Evolutionary conservation across 2,329 filamentous ascomycete genomes (phyloP).

Genomic region (Catunica adiposa): DNA sequence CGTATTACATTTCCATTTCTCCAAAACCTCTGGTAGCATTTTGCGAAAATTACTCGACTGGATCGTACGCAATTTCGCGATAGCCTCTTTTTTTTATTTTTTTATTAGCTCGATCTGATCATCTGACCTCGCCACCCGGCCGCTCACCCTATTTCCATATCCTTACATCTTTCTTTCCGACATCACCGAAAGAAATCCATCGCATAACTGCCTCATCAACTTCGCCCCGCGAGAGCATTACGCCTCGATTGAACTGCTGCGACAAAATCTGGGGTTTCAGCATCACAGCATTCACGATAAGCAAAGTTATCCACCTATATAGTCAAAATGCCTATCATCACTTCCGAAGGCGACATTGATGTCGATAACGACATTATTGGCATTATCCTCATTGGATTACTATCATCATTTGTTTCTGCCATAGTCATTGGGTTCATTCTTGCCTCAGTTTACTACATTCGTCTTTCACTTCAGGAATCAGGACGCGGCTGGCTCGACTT

Average conservation of each 20-base stretch:
- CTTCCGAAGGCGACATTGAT: constrained; percentile 9
- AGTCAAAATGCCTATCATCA: not conserved
- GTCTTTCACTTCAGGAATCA: constrained; percentile 6
- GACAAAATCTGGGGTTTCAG: not conserved
- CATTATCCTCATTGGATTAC: constrained; percentile 58
- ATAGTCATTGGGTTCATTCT: constrained; percentile 48
- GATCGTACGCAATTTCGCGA: constrained; percentile 1
- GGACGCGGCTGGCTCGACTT: constrained; percentile 46
- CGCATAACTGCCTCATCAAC: not conserved
- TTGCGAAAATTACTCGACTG: constrained; percentile 1
- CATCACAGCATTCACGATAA: not conserved
- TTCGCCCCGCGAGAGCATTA: not conserved
- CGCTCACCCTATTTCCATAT: not conserved
- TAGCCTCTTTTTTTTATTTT: not conserved
- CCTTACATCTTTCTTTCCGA: not conserved
- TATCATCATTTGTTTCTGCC: constrained; percentile 76
- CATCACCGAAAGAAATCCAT: not conserved
- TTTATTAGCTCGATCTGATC: not conserved
- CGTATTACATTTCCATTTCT: not conserved
- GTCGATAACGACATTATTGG: constrained; percentile 13
- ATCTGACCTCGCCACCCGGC: not conserved
- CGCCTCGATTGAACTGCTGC: not conserved
- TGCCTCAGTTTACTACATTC: constrained; percentile 56
- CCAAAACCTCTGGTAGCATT: not conserved
- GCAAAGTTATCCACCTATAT: not conserved